phyloP scores from a whole-genome alignment of 2,329 filamentous ascomycete species.

The Alternaria conjuncta region DNA sequence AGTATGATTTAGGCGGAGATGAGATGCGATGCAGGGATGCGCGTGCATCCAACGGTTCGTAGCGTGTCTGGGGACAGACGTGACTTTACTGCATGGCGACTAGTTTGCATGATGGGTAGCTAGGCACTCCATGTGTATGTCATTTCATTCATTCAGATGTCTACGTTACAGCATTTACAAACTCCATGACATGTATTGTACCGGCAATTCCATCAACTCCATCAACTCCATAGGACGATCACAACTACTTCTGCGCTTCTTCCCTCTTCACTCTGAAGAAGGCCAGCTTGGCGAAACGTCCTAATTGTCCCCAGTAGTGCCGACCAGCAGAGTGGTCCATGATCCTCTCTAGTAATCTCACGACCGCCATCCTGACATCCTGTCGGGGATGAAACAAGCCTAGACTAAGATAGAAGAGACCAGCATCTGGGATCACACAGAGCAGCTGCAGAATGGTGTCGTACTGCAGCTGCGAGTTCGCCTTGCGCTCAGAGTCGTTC shows the following conservation, averaged over 20 bases:
- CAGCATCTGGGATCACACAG: slow-evolving; percentile 81
- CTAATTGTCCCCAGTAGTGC: slow-evolving; percentile 89
- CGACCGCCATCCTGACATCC: slow-evolving; percentile 77
- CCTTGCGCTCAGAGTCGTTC: slow-evolving; percentile 32
- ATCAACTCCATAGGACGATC: neutral
- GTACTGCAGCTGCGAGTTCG: slow-evolving; percentile 41
- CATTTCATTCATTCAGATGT: slow-evolving; percentile 1
- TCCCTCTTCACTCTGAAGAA: slow-evolving; percentile 80
- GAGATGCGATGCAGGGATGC: slow-evolving; percentile 18
- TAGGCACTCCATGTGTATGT: neutral
- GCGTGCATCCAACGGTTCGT: slow-evolving; percentile 3
- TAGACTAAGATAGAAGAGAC: slow-evolving; percentile 87
- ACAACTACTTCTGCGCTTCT: slow-evolving; percentile 28
- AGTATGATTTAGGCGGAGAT: slow-evolving; percentile 12
- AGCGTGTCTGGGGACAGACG: neutral
- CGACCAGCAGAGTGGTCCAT: slow-evolving; percentile 86
- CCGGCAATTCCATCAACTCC: neutral
- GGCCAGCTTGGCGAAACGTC: slow-evolving; percentile 85
- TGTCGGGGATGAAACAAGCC: slow-evolving; percentile 89
- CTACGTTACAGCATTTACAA: neutral
- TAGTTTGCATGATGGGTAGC: neutral
- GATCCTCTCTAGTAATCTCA: slow-evolving; percentile 81
- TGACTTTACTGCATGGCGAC: neutral
- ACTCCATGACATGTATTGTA: neutral
- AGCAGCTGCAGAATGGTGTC: slow-evolving; percentile 66